Evolutionary conservation across 2,329 filamentous ascomycete genomes (phyloP).

Genomic region (Byssoonygena ceratinophila): DNA sequence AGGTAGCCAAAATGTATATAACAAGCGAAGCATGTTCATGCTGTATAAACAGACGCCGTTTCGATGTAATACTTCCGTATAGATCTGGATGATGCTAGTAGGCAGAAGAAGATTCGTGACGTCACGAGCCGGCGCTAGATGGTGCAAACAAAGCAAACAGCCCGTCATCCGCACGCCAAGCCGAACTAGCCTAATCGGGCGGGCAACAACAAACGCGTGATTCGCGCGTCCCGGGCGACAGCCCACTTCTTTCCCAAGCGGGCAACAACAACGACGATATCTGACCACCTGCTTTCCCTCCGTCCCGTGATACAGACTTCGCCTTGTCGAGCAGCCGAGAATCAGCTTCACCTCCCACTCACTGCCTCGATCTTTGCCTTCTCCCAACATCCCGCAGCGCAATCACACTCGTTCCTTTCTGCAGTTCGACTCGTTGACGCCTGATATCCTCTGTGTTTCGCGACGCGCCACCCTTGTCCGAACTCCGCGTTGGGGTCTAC

Average conservation of each 20-base stretch:
- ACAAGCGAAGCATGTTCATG: not conserved
- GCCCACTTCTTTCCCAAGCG: slow-evolving; percentile 9
- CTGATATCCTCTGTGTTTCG: slow-evolving; percentile 1
- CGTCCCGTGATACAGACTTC: slow-evolving; percentile 4
- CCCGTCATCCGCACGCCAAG: slow-evolving; percentile 5
- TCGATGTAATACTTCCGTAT: too few relatives aligned
- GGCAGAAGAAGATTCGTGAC: not conserved
- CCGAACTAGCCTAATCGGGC: slow-evolving; percentile 6
- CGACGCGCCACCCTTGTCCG: slow-evolving; percentile 2
- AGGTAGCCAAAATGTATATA: not conserved
- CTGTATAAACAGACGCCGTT: too few relatives aligned
- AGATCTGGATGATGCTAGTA: too few relatives aligned
- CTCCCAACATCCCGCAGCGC: not conserved
- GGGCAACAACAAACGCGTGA: slow-evolving; percentile 12
- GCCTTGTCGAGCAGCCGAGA: slow-evolving; percentile 1
- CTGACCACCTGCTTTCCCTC: not conserved
- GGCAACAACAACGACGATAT: slow-evolving; percentile 7
- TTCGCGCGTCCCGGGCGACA: slow-evolving; percentile 6
- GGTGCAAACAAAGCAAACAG: slow-evolving; percentile 7
- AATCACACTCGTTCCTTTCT: not conserved
- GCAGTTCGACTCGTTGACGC: not conserved
- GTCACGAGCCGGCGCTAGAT: not conserved
- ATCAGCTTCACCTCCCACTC: not conserved
- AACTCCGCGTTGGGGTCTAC: not conserved
- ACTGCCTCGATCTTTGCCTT: not conserved